Evolutionary conservation across 306 rosid species (phyloP), one percentile per base, ranked within the genome.

Genomic region (Alnus rubra): DNA sequence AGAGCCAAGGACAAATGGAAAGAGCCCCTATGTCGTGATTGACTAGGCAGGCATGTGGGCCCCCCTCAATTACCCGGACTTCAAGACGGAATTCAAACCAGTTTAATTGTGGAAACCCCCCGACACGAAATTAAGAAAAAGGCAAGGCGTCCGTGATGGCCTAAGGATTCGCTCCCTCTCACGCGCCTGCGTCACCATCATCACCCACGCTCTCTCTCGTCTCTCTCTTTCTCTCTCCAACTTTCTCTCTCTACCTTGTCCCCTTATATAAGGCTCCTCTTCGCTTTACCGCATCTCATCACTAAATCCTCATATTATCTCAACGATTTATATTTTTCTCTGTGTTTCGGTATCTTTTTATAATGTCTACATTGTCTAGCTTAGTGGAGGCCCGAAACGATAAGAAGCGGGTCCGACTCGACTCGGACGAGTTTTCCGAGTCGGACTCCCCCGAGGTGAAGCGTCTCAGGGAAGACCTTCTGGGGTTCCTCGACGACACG

Each of bases 121-220:
- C 79, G 80, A 82, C 91, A 63, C 80, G 72, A 78, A 81, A 64
- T 14, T 37, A 47, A 47, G 69, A 54, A 78, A 77, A 82, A 65
- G 90, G 85, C 75, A 83, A 87, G 88, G 79, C 77, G 83, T 88
- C 88, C 89, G 93, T 88, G 88, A 88, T 70, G 86, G 86, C 74
- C 87, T 39, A 84, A 68, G 92, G 76, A 86, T 82, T 86, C 78
- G 82, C 55, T 80, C 89, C 91, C 4, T 49, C 8, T 4, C 91
- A 94, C 96, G 94, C 96, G 96, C 97, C 92, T 80, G 79, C 74
- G 78, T 90, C 91, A 71, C 62, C 88, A 83, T 91, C 93, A 88
- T 87, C 79, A 56, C 67, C 70, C 84, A 72, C 78, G 52, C 72
- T 28, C 78, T 37, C 82, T 64, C 69, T 18, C 49, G 33, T 19